phyloP scores from a whole-genome alignment of 108 stramenopile species.

The Mayamaea pseudoterrestris region DNA sequence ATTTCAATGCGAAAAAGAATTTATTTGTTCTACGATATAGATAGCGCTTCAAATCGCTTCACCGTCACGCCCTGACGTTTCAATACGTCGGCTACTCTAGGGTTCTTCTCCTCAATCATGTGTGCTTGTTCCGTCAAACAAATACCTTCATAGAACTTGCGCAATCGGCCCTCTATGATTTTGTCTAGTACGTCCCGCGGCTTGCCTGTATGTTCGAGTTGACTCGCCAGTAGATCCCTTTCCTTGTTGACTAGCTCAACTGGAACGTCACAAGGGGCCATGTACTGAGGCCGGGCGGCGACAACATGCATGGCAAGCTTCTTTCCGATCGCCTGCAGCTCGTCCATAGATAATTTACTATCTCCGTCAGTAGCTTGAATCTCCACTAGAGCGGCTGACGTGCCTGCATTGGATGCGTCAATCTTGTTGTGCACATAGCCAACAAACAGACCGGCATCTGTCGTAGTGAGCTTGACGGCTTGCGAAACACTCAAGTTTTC shows the following conservation, averaged over 20 bases:
- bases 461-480: conserved; percentile 27
- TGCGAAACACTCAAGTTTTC: conserved; percentile 52
- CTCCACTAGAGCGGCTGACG: conserved; percentile 52
- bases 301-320: conserved; percentile 94
- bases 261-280: conserved; percentile 47
- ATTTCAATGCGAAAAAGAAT: no score
- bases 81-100: conserved; percentile 26
- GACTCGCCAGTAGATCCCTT: conserved; percentile 35
- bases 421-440: conserved; percentile 68
- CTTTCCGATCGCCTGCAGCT: conserved; percentile 51
- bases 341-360: conserved; percentile 1
- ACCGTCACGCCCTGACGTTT: not conserved
- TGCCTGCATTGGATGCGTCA: conserved; percentile 33
- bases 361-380: not conserved
- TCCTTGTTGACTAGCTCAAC: conserved; percentile 52
- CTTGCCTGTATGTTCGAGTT: conserved; percentile 44
- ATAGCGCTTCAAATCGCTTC: conserved; percentile 4
- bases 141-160: conserved; percentile 61
- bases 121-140: conserved; percentile 70
- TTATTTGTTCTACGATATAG: no score
- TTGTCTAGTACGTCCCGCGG: conserved; percentile 70
- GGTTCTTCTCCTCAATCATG: conserved; percentile 66
- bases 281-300: conserved; percentile 72
- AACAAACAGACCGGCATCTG: conserved; percentile 27
- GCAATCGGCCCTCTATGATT: conserved; percentile 54